These are phyloP conservation scores for Fusarium sp. DNA, from an alignment of 2,329 filamentous ascomycete species.

Conservation along the genomic window DNA sequence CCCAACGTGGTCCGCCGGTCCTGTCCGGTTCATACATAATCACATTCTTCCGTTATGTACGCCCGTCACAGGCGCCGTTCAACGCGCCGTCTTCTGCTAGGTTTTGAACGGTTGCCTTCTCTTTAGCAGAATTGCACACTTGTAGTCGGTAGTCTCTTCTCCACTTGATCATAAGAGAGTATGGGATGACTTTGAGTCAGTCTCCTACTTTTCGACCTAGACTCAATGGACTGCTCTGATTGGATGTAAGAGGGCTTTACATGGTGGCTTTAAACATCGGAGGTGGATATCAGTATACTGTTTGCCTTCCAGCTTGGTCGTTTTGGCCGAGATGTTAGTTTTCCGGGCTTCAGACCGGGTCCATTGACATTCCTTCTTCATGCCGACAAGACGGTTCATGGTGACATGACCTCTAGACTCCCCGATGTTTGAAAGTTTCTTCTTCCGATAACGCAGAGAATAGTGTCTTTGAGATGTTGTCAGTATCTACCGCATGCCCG, in stretches of 20 bases:
- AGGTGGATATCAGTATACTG: conserved; percentile 9
- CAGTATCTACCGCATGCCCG: conserved; percentile 2
- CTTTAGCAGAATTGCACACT: background rate
- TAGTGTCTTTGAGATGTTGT: background rate
- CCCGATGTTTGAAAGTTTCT: background rate
- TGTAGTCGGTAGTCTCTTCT: conserved; percentile 7
- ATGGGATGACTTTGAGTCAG: conserved; percentile 35
- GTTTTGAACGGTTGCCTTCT: conserved; percentile 13
- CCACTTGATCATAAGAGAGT: conserved; percentile 22
- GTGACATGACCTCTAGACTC: background rate
- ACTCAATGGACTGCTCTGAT: conserved; percentile 5
- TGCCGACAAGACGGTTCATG: conserved; percentile 9
- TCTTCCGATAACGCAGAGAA: conserved; percentile 12
- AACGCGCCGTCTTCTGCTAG: conserved; percentile 23
- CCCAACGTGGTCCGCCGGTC: conserved; percentile 5
- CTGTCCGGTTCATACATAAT: conserved; percentile 16
- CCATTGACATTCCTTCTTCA: conserved; percentile 24
- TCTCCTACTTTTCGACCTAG: background rate
- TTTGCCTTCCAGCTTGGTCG: conserved; percentile 20
- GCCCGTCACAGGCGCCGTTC: conserved; percentile 35
- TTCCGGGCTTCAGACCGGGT: conserved; percentile 1
- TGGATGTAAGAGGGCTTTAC: conserved; percentile 8
- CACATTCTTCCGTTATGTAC: conserved; percentile 38
- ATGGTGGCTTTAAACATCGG: conserved; percentile 12
- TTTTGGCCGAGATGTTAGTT: conserved; percentile 4